A percentile compares a stretch with the other conserved stretches of the same genome.
Evolutionary conservation across 2,329 filamentous ascomycete genomes (phyloP).

Genomic region (Parasarocladium wereldwijsianum): DNA sequence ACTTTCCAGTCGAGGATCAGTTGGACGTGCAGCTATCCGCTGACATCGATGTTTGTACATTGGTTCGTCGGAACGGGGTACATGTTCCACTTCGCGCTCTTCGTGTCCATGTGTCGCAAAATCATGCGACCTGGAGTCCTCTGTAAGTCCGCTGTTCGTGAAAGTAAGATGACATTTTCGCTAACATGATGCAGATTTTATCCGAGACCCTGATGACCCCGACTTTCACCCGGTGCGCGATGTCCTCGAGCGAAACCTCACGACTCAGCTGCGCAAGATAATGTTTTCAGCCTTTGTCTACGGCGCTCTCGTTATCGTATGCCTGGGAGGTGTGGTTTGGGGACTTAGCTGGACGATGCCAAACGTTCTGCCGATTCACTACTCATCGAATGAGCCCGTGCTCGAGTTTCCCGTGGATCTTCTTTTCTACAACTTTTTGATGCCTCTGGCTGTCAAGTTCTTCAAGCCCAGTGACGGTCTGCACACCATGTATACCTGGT

Average conservation of each 20-base stretch:
- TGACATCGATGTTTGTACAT: slow-evolving; percentile 89
- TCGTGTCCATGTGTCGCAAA: slow-evolving; percentile 97
- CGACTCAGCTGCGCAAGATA: slow-evolving; percentile 90
- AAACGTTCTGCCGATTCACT: slow-evolving; percentile 75
- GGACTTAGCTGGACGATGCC: slow-evolving; percentile 55
- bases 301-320: slow-evolving; percentile 80
- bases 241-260: slow-evolving; percentile 82
- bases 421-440: slow-evolving; percentile 91
- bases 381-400: slow-evolving; percentile 82
- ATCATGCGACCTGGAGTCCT: slow-evolving; percentile 91
- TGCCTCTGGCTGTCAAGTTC: slow-evolving; percentile 72
- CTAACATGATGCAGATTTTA: slow-evolving; percentile 53
- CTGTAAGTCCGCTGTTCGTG: slow-evolving; percentile 41
- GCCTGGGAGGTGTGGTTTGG: slow-evolving; percentile 93
- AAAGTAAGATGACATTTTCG: neutral
- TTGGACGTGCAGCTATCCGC: slow-evolving; percentile 65
- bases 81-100: slow-evolving; percentile 99
- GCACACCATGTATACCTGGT: slow-evolving; percentile 84
- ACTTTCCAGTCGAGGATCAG: slow-evolving; percentile 62
- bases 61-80: slow-evolving; percentile 99
- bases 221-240: slow-evolving; percentile 97
- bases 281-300: slow-evolving; percentile 93
- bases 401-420: slow-evolving; percentile 91
- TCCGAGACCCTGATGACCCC: slow-evolving; percentile 92
- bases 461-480: slow-evolving; percentile 76